Evolutionary conservation across 2,329 filamentous ascomycete genomes (phyloP).

Genomic region (Trichophyton rubrum): DNA sequence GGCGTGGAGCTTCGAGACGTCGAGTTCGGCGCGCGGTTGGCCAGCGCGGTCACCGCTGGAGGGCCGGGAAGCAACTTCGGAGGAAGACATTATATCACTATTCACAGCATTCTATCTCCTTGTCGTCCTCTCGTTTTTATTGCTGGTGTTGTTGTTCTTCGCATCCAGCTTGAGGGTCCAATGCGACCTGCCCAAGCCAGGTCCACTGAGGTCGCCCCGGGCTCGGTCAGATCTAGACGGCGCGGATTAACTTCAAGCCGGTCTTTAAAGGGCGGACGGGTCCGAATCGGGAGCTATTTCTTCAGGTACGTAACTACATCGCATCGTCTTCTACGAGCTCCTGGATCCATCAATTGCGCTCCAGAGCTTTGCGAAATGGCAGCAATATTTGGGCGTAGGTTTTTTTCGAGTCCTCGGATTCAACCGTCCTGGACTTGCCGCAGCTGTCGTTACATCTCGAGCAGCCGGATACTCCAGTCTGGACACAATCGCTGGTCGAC

Average conservation of each 20-base stretch:
- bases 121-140: background rate
- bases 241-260: background rate
- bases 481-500: slow-evolving; percentile 94
- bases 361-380: background rate
- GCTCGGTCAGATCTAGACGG: too few species aligned
- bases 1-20: slow-evolving; percentile 75
- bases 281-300: background rate
- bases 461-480: slow-evolving; percentile 38
- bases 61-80: slow-evolving; percentile 22
- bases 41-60: slow-evolving; percentile 26
- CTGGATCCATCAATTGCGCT: background rate
- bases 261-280: too few species aligned
- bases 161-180: background rate
- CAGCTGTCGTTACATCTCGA: slow-evolving; percentile 36
- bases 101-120: background rate
- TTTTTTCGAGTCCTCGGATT: background rate
- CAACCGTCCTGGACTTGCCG: slow-evolving; percentile 14
- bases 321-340: background rate
- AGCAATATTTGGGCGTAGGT: background rate
- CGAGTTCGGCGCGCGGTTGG: slow-evolving; percentile 51
- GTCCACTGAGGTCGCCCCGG: too few species aligned
- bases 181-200: too few species aligned
- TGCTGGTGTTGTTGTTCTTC: background rate
- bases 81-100: slow-evolving; percentile 26
- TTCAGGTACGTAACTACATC: too few species aligned